Evolutionary conservation across 2,329 filamentous ascomycete genomes (phyloP), one percentile per base, ranked within the genome.

Genomic region (Microthyrium microscopicum): DNA sequence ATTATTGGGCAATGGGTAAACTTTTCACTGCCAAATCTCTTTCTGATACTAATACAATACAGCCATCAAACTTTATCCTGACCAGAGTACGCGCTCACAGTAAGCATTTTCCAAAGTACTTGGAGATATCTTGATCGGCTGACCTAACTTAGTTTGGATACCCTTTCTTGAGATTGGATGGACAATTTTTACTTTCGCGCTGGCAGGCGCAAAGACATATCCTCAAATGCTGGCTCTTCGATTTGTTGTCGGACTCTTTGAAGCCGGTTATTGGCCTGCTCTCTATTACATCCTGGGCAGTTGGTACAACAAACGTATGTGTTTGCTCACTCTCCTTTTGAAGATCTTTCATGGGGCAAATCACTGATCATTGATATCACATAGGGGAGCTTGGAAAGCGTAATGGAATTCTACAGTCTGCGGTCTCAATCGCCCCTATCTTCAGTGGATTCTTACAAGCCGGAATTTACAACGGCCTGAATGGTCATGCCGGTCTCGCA

Each of bases 351-450:
- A n/a, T n/a, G n/a, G n/a, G n/a, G n/a, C n/a, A n/a, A n/a, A n/a
- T n/a, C n/a, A n/a, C n/a, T n/a, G n/a, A n/a, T n/a, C n/a, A n/a
- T n/a, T n/a, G n/a, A n/a, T n/a, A n/a, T n/a, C n/a, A n/a, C n/a
- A n/a, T n/a, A n/a, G n/a, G 57, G n/a, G 70, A 75, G 47, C 61
- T 75, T 0, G 70, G 68, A 3, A 75, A 74, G 46, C 59, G 71
- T 4, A 66, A 58, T 19, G 70, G 67, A 5, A 64, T 77, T 33
- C 75, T 75, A 47, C 72, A 68, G 1, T 62, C 66, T 1, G 68
- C 64, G 2, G 70, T 69, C 1, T 54, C 73, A 2, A 68, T 66
- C 0, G 71, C 70, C 0, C 71, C 64, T 0, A 67, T 75, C 61
- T 68, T 76, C 33, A 64, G 65, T 9, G 71, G 71, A 1, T 71